These are phyloP conservation scores for Panicum miliaceum DNA, from an alignment of 176 grass and related monocot species.

Conservation along the genomic window DNA sequence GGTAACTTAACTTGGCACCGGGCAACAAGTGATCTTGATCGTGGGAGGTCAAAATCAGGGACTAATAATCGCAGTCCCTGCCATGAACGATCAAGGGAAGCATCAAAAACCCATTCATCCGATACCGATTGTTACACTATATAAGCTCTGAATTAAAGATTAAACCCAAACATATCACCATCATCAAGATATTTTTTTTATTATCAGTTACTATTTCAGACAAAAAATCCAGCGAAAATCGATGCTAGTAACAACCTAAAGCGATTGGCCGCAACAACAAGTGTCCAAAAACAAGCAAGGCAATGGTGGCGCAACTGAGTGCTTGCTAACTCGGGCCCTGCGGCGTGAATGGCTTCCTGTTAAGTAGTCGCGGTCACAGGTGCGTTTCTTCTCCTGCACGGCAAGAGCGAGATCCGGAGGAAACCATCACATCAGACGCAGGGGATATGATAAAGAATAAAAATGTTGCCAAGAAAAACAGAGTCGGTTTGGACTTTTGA, in stretches of 20 bases:
- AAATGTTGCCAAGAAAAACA: constrained; percentile 14
- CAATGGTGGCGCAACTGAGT: not conserved
- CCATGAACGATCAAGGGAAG: constrained; percentile 11
- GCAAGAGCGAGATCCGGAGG: constrained; percentile 14
- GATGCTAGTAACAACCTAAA: constrained; percentile 36
- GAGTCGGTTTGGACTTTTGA: constrained; percentile 22
- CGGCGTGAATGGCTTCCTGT: constrained; percentile 13
- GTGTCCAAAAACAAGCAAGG: constrained; percentile 8
- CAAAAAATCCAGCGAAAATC: not conserved
- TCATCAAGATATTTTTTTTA: constrained; percentile 2
- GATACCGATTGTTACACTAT: not conserved
- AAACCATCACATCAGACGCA: constrained; percentile 11
- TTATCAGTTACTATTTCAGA: not conserved
- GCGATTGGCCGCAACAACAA: not conserved
- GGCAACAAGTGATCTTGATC: not conserved
- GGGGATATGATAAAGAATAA: not conserved
- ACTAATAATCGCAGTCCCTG: constrained; percentile 33
- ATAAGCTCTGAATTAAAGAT: not conserved
- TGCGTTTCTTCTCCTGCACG: constrained; percentile 52
- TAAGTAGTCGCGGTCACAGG: constrained; percentile 33
- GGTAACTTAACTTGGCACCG: not conserved
- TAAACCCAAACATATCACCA: not conserved
- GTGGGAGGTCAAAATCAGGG: constrained; percentile 18
- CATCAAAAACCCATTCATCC: constrained; percentile 28
- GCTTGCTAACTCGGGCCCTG: not conserved